These are phyloP conservation scores for Lasiodiplodia hormozganensis DNA, from an alignment of 2,329 filamentous ascomycete genomes.

Conservation along the genomic window DNA sequence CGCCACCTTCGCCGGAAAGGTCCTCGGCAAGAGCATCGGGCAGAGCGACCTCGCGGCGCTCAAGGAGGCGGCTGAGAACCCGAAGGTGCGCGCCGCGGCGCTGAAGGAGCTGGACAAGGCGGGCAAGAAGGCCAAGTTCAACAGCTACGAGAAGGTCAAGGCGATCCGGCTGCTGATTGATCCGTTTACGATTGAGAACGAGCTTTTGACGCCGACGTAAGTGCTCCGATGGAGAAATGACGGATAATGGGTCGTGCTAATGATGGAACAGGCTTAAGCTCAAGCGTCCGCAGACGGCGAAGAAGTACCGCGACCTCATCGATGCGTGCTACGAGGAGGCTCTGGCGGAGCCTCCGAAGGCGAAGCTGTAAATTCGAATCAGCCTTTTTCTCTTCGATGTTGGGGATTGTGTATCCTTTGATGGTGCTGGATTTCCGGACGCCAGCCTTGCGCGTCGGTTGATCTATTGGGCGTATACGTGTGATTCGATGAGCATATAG, in stretches of 20 bases:
- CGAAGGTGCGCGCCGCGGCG: slow-evolving; percentile 75
- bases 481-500: not conserved
- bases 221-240: slow-evolving; percentile 45
- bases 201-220: slow-evolving; percentile 87
- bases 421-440: not conserved
- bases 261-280: slow-evolving; percentile 65
- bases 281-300: slow-evolving; percentile 72
- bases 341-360: slow-evolving; percentile 49
- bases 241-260: slow-evolving; percentile 32
- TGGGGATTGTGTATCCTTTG: not conserved
- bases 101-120: slow-evolving; percentile 80
- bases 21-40: slow-evolving; percentile 72
- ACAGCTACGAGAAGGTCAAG: slow-evolving; percentile 84
- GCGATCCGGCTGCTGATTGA: slow-evolving; percentile 79
- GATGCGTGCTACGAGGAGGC: slow-evolving; percentile 68
- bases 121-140: slow-evolving; percentile 84
- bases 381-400: not conserved
- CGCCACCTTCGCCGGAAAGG: slow-evolving; percentile 77
- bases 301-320: slow-evolving; percentile 64
- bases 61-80: slow-evolving; percentile 69
- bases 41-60: slow-evolving; percentile 71
- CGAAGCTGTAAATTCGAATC: slow-evolving; percentile 54
- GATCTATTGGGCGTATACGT: not conserved
- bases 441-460: not conserved
- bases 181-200: slow-evolving; percentile 92